Evolutionary conservation across 345 rosid genomes (phyloP), one percentile per base, ranked within the genome.

Genomic region (Raphanus sativus): DNA sequence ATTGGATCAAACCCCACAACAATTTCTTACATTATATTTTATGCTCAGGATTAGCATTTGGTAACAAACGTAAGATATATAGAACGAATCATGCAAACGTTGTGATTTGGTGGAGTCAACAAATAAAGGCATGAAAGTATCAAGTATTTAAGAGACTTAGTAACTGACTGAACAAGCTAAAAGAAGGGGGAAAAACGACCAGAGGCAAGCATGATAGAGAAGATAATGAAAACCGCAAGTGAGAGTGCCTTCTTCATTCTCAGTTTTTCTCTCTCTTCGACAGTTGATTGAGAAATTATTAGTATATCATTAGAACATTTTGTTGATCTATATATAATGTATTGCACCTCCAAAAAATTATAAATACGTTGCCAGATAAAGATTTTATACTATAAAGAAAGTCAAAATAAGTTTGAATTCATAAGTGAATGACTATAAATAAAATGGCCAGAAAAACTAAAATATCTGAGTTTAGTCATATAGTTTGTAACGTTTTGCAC

Each of bases 201-300:
- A 3, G 38, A 61, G 61, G 62, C 62, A 68, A 45, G 34, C 73
- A 68, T 68, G 74, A 69, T 45, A 67, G 4, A 17, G 21, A 75
- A 75, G 52, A 61, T 48, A 36, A 67, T 29, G 33, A 48, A 60
- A 67, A 68, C 21, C 74, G 50, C 52, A 24, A 68, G 36, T 68
- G 74, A 68, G 54, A 60, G 29, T 59, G 74, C 36, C 10, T 60
- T 48, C 68, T 30, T 21, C 78, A 75, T 66, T 0, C 24, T 60
- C 17, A 56, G 29, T 17, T 8, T 30, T 54, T 15, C 7, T 29
- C 16, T 40, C 2, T 42, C 34, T 59, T 12, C 8, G 16, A 12
- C 13, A 67, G 67, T 40, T 66, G 38, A 3, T 7, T 40, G n/a
- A 42, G 29, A 25, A n/a, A 45, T 13, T 38, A 10, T 13, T 42